Conservation (phyloP, 176 grass and related monocot genomes). For the Ananas comosus region DNA sequence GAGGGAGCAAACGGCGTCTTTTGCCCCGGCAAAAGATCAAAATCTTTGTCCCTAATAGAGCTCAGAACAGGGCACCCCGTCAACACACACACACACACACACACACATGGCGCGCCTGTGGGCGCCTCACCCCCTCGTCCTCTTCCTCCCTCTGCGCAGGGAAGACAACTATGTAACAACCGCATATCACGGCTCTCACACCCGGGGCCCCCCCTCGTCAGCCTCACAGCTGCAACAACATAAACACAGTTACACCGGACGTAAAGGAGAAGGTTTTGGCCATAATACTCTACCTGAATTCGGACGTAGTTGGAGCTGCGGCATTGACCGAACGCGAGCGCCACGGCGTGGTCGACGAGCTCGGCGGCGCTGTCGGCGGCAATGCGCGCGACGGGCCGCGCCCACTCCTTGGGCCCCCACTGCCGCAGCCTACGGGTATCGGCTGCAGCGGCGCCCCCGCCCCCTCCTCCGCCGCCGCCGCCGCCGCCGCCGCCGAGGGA, state of each 20-base stretch:
- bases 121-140: too few relatives aligned
- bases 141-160: too few relatives aligned
- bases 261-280: background rate
- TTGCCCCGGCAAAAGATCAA: too few relatives aligned
- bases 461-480: slow-evolving; percentile 25
- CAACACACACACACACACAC: too few relatives aligned
- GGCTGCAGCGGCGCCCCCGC: slow-evolving; percentile 9
- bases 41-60: too few relatives aligned
- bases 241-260: background rate
- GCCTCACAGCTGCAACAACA: background rate
- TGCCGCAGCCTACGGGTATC: slow-evolving; percentile 37
- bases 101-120: too few relatives aligned
- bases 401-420: slow-evolving; percentile 88
- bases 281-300: slow-evolving; percentile 54
- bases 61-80: too few relatives aligned
- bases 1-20: too few relatives aligned
- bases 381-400: slow-evolving; percentile 74
- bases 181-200: too few relatives aligned
- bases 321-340: slow-evolving; percentile 83
- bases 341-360: slow-evolving; percentile 95
- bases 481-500: slow-evolving; percentile 73
- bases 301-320: slow-evolving; percentile 79
- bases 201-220: too few relatives aligned
- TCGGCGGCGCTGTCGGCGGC: slow-evolving; percentile 83
- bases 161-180: too few relatives aligned